Percentiles rank a stretch among this genome's conserved stretches.
phyloP scores from a whole-genome alignment of 2,329 filamentous ascomycete genomes.

The Trichophyton mentagrophytes region DNA sequence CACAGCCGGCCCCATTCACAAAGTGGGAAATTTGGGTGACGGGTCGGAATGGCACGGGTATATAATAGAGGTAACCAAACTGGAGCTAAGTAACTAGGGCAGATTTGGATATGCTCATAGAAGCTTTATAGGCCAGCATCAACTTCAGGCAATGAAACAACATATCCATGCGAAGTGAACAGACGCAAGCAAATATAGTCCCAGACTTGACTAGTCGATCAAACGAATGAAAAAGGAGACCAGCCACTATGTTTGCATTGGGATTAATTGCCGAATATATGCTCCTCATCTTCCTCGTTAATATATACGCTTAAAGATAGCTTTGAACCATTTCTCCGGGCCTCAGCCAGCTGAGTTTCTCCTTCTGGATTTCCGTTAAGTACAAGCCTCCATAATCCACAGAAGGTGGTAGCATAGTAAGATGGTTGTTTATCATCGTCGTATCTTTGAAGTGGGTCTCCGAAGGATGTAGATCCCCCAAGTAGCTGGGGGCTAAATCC shows the following conservation, averaged over 20 bases:
- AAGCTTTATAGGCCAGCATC: too few relatives aligned
- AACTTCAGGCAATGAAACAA: too few relatives aligned
- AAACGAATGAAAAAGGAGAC: too few relatives aligned
- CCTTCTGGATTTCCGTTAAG: neutral
- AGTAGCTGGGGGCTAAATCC: conserved; percentile 14
- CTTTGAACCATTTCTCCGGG: neutral
- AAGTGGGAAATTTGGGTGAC: too few relatives aligned
- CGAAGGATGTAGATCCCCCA: neutral
- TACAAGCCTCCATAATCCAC: neutral
- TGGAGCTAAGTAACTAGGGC: too few relatives aligned
- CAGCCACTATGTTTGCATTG: too few relatives aligned
- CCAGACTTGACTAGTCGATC: neutral
- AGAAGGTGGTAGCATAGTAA: neutral
- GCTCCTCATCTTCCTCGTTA: neutral
- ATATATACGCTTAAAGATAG: neutral
- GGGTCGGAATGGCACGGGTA: too few relatives aligned
- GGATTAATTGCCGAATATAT: neutral
- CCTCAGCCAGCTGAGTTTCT: neutral
- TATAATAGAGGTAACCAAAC: too few relatives aligned
- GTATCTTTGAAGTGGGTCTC: neutral
- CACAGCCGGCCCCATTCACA: too few relatives aligned
- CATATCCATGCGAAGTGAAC: too few relatives aligned
- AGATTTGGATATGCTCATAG: too few relatives aligned
- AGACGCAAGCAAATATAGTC: too few relatives aligned
- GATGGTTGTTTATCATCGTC: neutral